phyloP scores from a whole-genome alignment of 805 yeast genomes.

The Saturnispora hagleri region DNA sequence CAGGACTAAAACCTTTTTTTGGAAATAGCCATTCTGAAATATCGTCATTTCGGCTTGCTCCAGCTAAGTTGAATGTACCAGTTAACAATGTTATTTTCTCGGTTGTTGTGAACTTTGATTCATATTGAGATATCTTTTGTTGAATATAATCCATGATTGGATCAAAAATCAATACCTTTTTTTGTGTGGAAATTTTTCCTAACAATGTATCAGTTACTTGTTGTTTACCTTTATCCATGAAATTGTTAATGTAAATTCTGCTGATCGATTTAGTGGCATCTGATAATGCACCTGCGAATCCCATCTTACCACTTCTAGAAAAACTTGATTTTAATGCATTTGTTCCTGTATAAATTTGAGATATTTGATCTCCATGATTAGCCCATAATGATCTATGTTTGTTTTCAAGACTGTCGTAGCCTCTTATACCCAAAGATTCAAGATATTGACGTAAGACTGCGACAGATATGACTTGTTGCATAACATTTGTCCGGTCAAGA shows the following conservation, averaged over 20 bases:
- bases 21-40: conserved; percentile 80
- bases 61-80: conserved; percentile 87
- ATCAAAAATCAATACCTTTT: conserved; percentile 68
- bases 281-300: conserved; percentile 91
- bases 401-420: conserved; percentile 46
- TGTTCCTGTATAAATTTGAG: conserved; percentile 95
- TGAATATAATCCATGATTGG: conserved; percentile 83
- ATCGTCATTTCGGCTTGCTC: conserved; percentile 49
- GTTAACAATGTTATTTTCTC: conserved; percentile 57
- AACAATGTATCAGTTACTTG: conserved; percentile 78
- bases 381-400: conserved; percentile 93
- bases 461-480: conserved; percentile 74
- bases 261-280: conserved; percentile 96
- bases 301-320: conserved; percentile 93
- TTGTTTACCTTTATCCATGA: conserved; percentile 86
- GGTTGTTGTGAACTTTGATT: conserved; percentile 48
- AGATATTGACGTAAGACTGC: conserved; percentile 54
- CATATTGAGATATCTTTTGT: conserved; percentile 43
- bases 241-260: conserved; percentile 90
- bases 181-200: conserved; percentile 70
- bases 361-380: conserved; percentile 93
- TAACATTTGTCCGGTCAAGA: conserved; percentile 85
- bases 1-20: conserved; percentile 48
- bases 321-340: conserved; percentile 93
- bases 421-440: conserved; percentile 13